These are phyloP conservation scores for Umbelopsis sp. DNA, from an alignment of 192 early-diverging fungal genomes.

Conservation along the genomic window DNA sequence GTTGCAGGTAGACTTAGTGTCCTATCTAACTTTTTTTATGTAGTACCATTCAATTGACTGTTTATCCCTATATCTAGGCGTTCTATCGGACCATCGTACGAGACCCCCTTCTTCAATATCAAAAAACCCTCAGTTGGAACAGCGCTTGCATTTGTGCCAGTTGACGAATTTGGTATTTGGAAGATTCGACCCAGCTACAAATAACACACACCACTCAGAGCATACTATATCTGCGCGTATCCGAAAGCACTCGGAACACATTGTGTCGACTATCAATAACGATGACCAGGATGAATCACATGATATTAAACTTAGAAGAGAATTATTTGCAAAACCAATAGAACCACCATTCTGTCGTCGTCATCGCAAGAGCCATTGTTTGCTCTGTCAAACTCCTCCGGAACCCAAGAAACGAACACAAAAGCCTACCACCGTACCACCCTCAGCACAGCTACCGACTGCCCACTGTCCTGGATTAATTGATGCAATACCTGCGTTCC, in stretches of 20 bases:
- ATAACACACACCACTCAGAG: constrained; percentile 19
- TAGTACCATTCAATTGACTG: neutral
- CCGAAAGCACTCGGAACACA: constrained; percentile 24
- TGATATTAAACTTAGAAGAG: constrained; percentile 23
- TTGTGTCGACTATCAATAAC: neutral
- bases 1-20: constrained; percentile 43
- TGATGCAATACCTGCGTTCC: constrained; percentile 53
- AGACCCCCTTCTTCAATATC: constrained; percentile 28
- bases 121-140: constrained; percentile 26
- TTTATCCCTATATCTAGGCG: constrained; percentile 20
- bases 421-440: neutral
- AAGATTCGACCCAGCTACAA: constrained; percentile 41
- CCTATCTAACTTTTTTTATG: neutral
- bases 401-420: constrained; percentile 5
- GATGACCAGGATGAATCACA: constrained; percentile 21
- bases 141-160: constrained; percentile 54
- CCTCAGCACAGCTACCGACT: neutral
- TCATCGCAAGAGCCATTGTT: constrained; percentile 46
- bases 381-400: constrained; percentile 27
- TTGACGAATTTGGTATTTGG: constrained; percentile 57
- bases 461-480: constrained; percentile 39
- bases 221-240: constrained; percentile 27
- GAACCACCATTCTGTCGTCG: constrained; percentile 43
- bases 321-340: constrained; percentile 35
- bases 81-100: constrained; percentile 33